phyloP scores from a whole-genome alignment of 2,329 filamentous ascomycete species.

The Colletotrichum scovillei region DNA sequence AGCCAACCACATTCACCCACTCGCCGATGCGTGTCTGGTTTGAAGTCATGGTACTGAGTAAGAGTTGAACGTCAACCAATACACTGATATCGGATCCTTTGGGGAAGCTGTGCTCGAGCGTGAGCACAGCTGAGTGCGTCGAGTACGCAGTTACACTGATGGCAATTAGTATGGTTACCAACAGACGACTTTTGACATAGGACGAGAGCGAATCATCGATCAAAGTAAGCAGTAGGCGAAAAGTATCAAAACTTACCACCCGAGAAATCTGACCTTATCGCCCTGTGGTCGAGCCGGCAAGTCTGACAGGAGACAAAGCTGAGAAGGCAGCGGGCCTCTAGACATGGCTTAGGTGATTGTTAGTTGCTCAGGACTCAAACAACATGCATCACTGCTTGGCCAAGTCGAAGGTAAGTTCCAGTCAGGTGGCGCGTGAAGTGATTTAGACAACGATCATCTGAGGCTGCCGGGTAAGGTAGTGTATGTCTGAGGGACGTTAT shows the following conservation, averaged over 20 bases:
- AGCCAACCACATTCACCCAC: conserved; percentile 92
- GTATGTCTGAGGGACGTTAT: background rate
- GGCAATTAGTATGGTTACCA: conserved; percentile 38
- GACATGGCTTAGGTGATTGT: conserved; percentile 53
- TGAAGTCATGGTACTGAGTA: conserved; percentile 73
- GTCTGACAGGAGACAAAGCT: conserved; percentile 72
- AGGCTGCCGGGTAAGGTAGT: background rate
- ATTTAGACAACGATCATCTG: background rate
- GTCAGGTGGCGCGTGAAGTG: background rate
- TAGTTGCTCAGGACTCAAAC: background rate
- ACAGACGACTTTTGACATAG: background rate
- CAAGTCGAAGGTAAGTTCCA: background rate
- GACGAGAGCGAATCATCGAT: background rate
- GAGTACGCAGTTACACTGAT: conserved; percentile 63
- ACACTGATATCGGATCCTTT: conserved; percentile 58
- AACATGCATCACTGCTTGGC: background rate
- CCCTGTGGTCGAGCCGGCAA: conserved; percentile 63
- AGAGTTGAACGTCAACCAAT: conserved; percentile 76
- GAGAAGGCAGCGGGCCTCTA: conserved; percentile 71
- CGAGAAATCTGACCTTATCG: conserved; percentile 91
- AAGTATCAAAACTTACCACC: conserved; percentile 72
- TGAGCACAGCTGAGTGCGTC: conserved; percentile 68
- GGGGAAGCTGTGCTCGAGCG: conserved; percentile 76
- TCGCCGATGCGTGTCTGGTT: conserved; percentile 78
- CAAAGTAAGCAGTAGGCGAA: conserved; percentile 1